phyloP scores from a whole-genome alignment of 2,329 filamentous ascomycete species.

The Aspergillus tamarii region DNA sequence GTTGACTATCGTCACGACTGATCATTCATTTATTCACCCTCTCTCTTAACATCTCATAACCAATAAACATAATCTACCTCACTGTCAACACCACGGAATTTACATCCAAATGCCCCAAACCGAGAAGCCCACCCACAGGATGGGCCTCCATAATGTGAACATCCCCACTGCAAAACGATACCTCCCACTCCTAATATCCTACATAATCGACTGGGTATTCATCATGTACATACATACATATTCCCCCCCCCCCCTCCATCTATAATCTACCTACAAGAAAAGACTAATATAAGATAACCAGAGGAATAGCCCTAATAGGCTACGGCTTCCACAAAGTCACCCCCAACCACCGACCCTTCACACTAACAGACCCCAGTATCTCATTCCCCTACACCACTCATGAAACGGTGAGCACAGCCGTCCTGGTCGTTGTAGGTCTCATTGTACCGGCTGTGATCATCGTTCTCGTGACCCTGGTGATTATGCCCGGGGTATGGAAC shows the following conservation, averaged over 20 bases:
- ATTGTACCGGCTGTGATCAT: constrained; percentile 70
- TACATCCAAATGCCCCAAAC: background rate
- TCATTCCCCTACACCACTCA: constrained; percentile 72
- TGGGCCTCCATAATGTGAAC: background rate
- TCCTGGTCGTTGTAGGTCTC: constrained; percentile 67
- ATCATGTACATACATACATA: constrained; percentile 1
- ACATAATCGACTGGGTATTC: constrained; percentile 5
- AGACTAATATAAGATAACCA: constrained; percentile 30
- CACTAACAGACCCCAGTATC: constrained; percentile 73
- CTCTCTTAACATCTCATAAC: background rate
- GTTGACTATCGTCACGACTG: too few relatives aligned
- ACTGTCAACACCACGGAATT: too few relatives aligned
- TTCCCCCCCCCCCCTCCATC: background rate
- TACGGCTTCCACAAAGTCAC: constrained; percentile 61
- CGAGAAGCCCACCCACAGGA: background rate
- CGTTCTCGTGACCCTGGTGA: constrained; percentile 65
- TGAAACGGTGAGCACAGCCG: constrained; percentile 71
- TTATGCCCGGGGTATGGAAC: constrained; percentile 68
- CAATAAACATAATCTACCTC: too few relatives aligned
- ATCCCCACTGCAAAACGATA: background rate
- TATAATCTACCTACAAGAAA: too few relatives aligned
- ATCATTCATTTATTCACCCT: background rate
- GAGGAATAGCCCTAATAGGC: constrained; percentile 61
- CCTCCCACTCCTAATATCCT: background rate
- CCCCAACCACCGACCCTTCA: constrained; percentile 73